Evolutionary conservation across 2,329 filamentous ascomycete genomes (phyloP).

Genomic region (Claviceps spartinae): DNA sequence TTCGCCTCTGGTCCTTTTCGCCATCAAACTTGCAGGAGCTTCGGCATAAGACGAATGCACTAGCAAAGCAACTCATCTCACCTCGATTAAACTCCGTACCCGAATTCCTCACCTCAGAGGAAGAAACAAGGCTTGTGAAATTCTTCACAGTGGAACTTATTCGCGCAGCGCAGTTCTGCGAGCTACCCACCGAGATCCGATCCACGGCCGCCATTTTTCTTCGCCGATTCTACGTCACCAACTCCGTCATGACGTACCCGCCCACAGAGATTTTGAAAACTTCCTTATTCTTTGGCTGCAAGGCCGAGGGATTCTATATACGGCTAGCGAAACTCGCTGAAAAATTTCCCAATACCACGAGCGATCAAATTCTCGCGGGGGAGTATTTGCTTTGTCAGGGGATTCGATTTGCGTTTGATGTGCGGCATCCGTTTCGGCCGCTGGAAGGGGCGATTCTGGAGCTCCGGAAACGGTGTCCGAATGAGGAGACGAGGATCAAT

Average conservation of each 20-base stretch:
- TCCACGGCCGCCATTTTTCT: constrained; percentile 76
- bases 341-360: constrained; percentile 54
- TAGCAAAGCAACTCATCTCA: constrained; percentile 52
- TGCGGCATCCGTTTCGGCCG: constrained; percentile 78
- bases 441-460: constrained; percentile 81
- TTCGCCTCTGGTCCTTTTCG: constrained; percentile 84
- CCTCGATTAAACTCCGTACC: constrained; percentile 43
- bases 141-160: constrained; percentile 56
- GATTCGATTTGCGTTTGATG: constrained; percentile 84
- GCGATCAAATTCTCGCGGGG: constrained; percentile 74
- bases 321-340: constrained; percentile 51
- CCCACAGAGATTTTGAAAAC: constrained; percentile 81
- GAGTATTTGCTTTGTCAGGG: constrained; percentile 91
- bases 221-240: constrained; percentile 88
- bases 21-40: constrained; percentile 55
- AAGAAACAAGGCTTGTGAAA: constrained; percentile 69
- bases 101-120: constrained; percentile 70
- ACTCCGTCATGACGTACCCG: constrained; percentile 92
- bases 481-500: constrained; percentile 38
- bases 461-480: constrained; percentile 52
- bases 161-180: constrained; percentile 40
- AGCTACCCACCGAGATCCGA: constrained; percentile 37
- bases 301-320: constrained; percentile 76
- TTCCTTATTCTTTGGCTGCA: constrained; percentile 83
- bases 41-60: constrained; percentile 64